Conservation (phyloP, 495 filamentous ascomycete species). For the Neurospora sp. region DNA sequence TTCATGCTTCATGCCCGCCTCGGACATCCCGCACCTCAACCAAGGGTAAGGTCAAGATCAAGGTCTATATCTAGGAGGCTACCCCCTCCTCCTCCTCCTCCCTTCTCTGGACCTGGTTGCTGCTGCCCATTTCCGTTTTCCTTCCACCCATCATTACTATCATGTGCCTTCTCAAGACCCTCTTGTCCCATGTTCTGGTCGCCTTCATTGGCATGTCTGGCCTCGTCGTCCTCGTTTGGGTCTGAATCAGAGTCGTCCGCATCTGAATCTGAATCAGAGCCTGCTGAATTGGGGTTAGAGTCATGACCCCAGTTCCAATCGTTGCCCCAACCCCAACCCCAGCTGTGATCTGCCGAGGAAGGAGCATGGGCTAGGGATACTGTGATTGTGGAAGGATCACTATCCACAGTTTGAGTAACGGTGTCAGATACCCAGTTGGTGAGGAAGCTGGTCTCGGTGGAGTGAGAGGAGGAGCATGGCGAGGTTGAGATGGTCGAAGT, state of each 20-base stretch:
- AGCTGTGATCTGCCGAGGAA: neutral
- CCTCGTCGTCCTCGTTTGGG: neutral
- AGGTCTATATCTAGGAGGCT: neutral
- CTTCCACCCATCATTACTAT: neutral
- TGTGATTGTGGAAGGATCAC: neutral
- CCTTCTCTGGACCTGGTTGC: neutral
- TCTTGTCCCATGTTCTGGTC: no score
- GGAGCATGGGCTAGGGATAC: neutral
- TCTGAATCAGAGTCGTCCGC: neutral
- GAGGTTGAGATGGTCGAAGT: neutral
- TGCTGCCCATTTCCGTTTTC: neutral
- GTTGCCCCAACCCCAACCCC: neutral
- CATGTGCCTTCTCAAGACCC: neutral
- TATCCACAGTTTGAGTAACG: neutral
- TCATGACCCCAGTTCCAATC: neutral
- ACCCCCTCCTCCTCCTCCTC: neutral
- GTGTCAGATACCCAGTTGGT: neutral
- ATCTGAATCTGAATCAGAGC: neutral
- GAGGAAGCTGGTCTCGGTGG: neutral
- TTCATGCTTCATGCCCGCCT: no score
- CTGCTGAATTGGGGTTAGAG: neutral
- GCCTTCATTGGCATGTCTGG: no score
- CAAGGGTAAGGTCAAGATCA: neutral
- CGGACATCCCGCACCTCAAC: neutral
- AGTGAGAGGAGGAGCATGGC: neutral